Percentiles rank a stretch among this genome's conserved stretches.
Conservation (phyloP, 1,284 basidiomycete species). For the Moesziomyces sp. region DNA sequence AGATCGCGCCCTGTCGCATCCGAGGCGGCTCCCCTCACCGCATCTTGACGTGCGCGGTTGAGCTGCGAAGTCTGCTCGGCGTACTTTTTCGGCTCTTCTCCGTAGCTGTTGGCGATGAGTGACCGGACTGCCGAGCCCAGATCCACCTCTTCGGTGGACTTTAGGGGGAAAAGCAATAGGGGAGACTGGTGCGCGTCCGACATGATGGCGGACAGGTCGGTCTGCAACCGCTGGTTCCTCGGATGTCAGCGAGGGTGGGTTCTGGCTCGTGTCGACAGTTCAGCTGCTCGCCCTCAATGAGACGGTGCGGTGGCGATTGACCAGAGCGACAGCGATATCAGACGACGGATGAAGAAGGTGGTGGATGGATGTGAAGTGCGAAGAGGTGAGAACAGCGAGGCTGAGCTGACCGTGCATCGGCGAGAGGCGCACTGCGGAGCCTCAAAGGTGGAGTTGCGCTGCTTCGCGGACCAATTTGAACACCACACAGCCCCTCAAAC, state of each 20-base stretch:
- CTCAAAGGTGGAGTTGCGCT: constrained; percentile 19
- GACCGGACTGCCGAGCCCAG: constrained; percentile 87
- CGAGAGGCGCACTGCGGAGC: constrained; percentile 10
- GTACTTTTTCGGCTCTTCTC: constrained; percentile 90
- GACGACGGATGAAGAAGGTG: constrained; percentile 1
- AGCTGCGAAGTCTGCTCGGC: constrained; percentile 83
- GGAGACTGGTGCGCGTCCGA: constrained; percentile 48
- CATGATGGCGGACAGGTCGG: constrained; percentile 13
- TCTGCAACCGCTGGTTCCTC: not conserved
- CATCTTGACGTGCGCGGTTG: constrained; percentile 91
- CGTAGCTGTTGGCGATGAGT: constrained; percentile 90
- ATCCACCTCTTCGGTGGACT: constrained; percentile 77
- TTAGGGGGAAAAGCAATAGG: constrained; percentile 69
- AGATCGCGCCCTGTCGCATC: constrained; percentile 76
- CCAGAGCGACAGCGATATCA: too few relatives aligned
- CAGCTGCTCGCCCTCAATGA: too few relatives aligned
- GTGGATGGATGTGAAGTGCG: not conserved
- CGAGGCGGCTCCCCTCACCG: constrained; percentile 92
- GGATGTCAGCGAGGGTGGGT: too few relatives aligned
- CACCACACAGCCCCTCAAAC: constrained; percentile 14
- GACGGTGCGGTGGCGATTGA: too few relatives aligned
- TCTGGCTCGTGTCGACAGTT: too few relatives aligned
- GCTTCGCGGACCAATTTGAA: not conserved
- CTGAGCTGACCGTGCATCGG: constrained; percentile 1
- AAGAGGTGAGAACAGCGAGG: not conserved